Evolutionary conservation across 2,329 filamentous ascomycete genomes (phyloP).

Genomic region (Trichoderma gracile): DNA sequence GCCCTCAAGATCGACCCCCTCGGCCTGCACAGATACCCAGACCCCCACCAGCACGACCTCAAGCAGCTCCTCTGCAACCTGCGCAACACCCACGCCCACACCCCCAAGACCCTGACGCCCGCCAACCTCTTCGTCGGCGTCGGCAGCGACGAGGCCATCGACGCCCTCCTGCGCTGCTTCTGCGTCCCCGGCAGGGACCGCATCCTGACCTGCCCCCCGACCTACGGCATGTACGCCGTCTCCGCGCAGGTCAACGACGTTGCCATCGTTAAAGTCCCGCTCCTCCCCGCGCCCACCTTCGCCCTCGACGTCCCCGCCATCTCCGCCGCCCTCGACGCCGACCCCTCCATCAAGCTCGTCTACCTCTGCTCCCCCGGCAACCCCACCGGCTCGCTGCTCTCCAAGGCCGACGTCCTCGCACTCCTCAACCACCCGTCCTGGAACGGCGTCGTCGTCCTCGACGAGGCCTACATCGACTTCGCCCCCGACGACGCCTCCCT

Average conservation of each 20-base stretch:
- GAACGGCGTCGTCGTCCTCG: constrained; percentile 91
- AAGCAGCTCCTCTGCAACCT: constrained; percentile 85
- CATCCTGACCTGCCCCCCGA: constrained; percentile 92
- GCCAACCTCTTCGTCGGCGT: constrained; percentile 93
- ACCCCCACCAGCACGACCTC: constrained; percentile 86
- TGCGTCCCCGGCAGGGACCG: constrained; percentile 84
- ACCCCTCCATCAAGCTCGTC: constrained; percentile 73
- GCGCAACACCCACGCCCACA: constrained; percentile 83
- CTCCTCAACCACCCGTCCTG: constrained; percentile 85
- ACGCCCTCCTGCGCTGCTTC: constrained; percentile 90
- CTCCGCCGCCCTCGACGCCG: constrained; percentile 59
- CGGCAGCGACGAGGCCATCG: constrained; percentile 95
- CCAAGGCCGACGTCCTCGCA: constrained; percentile 70
- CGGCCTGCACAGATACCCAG: constrained; percentile 89
- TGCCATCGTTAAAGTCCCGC: constrained; percentile 78
- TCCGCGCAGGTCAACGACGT: constrained; percentile 95
- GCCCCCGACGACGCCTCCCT: constrained; percentile 73
- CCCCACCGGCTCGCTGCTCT: constrained; percentile 78
- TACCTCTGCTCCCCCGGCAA: constrained; percentile 97
- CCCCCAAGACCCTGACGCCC: constrained; percentile 68
- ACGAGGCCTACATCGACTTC: constrained; percentile 97
- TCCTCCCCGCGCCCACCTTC: constrained; percentile 72
- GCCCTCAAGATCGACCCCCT: constrained; percentile 64
- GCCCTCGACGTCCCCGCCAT: constrained; percentile 71
- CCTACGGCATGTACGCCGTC: constrained; percentile 97